Percentiles rank a stretch among this genome's conserved stretches.
phyloP scores from a whole-genome alignment of 2,329 filamentous ascomycete genomes.

The Furcasterigmium furcatum region DNA sequence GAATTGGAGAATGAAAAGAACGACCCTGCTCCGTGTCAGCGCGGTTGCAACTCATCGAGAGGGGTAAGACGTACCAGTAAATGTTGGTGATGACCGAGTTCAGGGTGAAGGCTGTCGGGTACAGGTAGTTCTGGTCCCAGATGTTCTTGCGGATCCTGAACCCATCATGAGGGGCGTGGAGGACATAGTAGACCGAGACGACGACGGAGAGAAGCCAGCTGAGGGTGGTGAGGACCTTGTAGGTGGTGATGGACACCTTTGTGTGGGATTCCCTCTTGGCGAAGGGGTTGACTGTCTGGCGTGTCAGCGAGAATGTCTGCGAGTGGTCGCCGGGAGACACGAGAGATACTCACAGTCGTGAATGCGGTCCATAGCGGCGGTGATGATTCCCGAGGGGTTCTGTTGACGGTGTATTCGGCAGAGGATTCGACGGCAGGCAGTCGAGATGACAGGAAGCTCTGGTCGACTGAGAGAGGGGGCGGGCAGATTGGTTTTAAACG shows the following conservation, averaged over 20 bases:
- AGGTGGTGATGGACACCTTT: constrained; percentile 58
- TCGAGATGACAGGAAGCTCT: background rate
- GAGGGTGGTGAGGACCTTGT: constrained; percentile 72
- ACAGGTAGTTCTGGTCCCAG: constrained; percentile 68
- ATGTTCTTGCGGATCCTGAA: constrained; percentile 59
- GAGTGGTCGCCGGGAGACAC: background rate
- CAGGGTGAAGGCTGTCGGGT: constrained; percentile 71
- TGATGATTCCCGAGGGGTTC: no score
- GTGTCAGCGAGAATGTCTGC: background rate
- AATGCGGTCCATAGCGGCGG: constrained; percentile 1
- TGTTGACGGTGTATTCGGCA: background rate
- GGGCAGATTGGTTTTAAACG: background rate
- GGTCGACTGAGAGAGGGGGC: background rate
- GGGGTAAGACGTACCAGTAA: constrained; percentile 61
- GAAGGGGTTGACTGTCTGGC: constrained; percentile 68
- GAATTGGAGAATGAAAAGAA: constrained; percentile 72
- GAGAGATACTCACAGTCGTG: constrained; percentile 15
- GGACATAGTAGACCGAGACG: constrained; percentile 71
- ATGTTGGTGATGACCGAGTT: constrained; percentile 63
- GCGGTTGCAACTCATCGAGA: background rate
- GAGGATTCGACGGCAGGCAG: background rate
- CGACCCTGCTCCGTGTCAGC: constrained; percentile 46
- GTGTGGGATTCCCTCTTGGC: constrained; percentile 65
- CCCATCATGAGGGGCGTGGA: constrained; percentile 62
- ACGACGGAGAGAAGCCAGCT: constrained; percentile 74